Evolutionary conservation across 306 rosid genomes (phyloP).

Genomic region (Dalbergia cultrata): DNA sequence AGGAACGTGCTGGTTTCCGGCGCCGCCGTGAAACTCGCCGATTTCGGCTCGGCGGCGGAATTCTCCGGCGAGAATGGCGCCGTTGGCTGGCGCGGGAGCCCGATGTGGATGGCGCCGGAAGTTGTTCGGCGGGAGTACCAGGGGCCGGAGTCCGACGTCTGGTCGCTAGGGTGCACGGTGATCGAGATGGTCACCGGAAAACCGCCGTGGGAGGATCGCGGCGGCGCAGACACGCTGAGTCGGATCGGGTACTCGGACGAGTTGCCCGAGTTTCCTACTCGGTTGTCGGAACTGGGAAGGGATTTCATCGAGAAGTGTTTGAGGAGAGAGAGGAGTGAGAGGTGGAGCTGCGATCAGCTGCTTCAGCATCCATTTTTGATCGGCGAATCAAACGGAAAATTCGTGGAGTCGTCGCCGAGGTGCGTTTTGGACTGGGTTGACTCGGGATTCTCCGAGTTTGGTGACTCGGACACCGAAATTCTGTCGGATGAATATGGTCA

Average conservation of each 20-base stretch:
- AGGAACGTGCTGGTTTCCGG: slow-evolving; percentile 66
- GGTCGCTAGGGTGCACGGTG: slow-evolving; percentile 95
- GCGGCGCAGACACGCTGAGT: slow-evolving; percentile 64
- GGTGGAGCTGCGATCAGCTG: slow-evolving; percentile 92
- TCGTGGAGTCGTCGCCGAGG: slow-evolving; percentile 73
- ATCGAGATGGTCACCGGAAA: slow-evolving; percentile 86
- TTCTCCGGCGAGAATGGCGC: not conserved
- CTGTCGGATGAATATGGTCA: not conserved
- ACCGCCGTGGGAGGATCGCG: slow-evolving; percentile 77
- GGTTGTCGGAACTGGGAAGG: slow-evolving; percentile 65
- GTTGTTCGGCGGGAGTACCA: slow-evolving; percentile 75
- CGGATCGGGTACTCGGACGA: slow-evolving; percentile 68
- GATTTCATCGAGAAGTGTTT: slow-evolving; percentile 81
- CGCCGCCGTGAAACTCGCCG: slow-evolving; percentile 67
- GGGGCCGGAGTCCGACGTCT: slow-evolving; percentile 86
- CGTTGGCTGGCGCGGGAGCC: slow-evolving; percentile 77
- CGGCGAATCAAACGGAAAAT: slow-evolving; percentile 15
- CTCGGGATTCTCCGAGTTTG: slow-evolving; percentile 54
- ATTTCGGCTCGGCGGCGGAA: slow-evolving; percentile 79
- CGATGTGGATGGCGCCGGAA: slow-evolving; percentile 99
- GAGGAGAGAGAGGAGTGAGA: slow-evolving; percentile 51
- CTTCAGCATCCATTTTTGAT: slow-evolving; percentile 83
- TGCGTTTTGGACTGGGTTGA: slow-evolving; percentile 79
- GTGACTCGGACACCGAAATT: slow-evolving; percentile 33
- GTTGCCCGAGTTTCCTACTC: slow-evolving; percentile 64